Percentiles rank a stretch among this genome's conserved stretches.
These are phyloP conservation scores for Colletotrichum theobromicola DNA, from an alignment of 2,329 filamentous ascomycete genomes.

Conservation along the genomic window DNA sequence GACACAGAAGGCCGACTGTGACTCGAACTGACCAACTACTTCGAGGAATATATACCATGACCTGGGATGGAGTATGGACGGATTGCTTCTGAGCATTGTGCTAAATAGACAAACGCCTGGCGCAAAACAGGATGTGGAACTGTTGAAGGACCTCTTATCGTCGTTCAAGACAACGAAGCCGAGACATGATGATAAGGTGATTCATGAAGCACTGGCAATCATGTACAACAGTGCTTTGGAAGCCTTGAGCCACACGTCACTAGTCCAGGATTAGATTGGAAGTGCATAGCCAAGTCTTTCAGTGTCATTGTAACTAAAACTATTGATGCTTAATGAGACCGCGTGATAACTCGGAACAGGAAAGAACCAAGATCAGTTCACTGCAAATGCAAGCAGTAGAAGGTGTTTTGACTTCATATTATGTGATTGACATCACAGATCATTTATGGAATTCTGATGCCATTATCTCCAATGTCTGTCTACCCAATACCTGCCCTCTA, in stretches of 20 bases:
- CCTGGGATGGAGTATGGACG: neutral
- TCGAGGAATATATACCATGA: neutral
- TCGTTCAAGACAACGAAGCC: neutral
- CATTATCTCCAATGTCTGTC: too few relatives aligned
- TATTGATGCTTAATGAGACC: too few relatives aligned
- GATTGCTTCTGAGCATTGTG: neutral
- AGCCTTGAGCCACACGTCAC: fast-evolving
- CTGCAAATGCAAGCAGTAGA: too few relatives aligned
- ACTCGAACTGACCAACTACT: too few relatives aligned
- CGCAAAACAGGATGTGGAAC: neutral
- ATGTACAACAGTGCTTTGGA: neutral
- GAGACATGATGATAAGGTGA: fast-evolving
- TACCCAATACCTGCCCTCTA: too few relatives aligned
- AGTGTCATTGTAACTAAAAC: too few relatives aligned
- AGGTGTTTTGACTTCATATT: too few relatives aligned
- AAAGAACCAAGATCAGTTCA: too few relatives aligned
- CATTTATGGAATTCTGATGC: too few relatives aligned
- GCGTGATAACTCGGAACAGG: too few relatives aligned
- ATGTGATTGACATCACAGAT: too few relatives aligned
- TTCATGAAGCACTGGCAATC: neutral
- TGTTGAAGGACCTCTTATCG: fast-evolving
- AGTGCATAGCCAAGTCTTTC: neutral
- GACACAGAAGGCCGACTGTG: too few relatives aligned
- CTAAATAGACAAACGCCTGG: neutral
- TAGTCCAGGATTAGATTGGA: fast-evolving